Percentiles rank a stretch among this genome's conserved stretches.
phyloP scores from a whole-genome alignment of 495 filamentous ascomycete species.

The Articulospora tetracladia region DNA sequence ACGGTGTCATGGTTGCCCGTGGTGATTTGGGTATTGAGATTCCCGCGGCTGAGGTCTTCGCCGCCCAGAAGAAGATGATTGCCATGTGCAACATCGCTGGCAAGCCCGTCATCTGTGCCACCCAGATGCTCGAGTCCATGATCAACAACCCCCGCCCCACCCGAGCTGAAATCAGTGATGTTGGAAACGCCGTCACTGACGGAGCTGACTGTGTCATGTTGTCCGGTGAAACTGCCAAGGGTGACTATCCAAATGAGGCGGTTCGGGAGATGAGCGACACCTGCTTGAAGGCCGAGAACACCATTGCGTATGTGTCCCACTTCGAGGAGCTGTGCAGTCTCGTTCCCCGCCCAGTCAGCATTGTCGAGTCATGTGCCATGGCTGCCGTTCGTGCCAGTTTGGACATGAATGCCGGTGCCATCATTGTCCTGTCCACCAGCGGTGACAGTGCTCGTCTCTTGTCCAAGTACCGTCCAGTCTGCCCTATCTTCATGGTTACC shows the following conservation, averaged over 20 bases:
- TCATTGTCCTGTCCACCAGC: conserved; percentile 88
- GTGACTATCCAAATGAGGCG: conserved; percentile 86
- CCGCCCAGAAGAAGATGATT: conserved; percentile 99
- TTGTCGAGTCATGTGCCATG: conserved; percentile 91
- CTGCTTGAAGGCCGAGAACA: conserved; percentile 90
- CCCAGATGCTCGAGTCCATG: conserved; percentile 96
- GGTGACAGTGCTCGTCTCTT: conserved; percentile 89
- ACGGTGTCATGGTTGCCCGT: conserved; percentile 99
- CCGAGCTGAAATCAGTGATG: conserved; percentile 95
- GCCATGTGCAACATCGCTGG: conserved; percentile 99
- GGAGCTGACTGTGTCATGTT: conserved; percentile 99
- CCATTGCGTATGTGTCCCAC: conserved; percentile 92
- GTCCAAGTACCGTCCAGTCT: conserved; percentile 97
- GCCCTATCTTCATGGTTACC: conserved; percentile 98
- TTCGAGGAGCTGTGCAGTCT: conserved; percentile 92
- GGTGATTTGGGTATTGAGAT: conserved; percentile 99
- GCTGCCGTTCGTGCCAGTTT: conserved; percentile 90
- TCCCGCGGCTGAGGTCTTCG: conserved; percentile 95
- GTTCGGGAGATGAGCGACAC: conserved; percentile 98
- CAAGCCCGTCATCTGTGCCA: conserved; percentile 91
- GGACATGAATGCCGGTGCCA: conserved; percentile 92
- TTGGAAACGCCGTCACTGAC: conserved; percentile 96
- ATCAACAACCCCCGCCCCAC: conserved; percentile 98
- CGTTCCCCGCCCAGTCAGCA: conserved; percentile 73
- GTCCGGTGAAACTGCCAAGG: conserved; percentile 98